Evolutionary conservation across 495 filamentous ascomycete genomes (phyloP).

Genomic region (Schizothecium vesticola): DNA sequence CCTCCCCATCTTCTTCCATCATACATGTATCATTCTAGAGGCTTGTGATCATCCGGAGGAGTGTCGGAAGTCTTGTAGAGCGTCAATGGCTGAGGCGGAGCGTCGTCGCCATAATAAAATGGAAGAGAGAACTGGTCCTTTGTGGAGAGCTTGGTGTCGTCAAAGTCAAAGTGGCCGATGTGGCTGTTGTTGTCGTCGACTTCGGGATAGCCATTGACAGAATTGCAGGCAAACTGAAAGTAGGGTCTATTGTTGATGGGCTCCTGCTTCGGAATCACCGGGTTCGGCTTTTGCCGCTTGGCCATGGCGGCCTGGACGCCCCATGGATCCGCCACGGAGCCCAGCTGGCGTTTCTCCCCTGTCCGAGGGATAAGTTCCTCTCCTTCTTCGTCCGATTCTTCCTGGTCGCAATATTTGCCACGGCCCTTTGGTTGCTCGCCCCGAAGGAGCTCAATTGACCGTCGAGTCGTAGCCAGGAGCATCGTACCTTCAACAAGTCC

Average conservation of each 20-base stretch:
- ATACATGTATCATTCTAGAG: background rate
- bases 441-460: slow-evolving; percentile 8
- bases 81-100: background rate
- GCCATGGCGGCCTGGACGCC: slow-evolving; percentile 12
- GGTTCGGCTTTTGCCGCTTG: slow-evolving; percentile 6
- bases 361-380: background rate
- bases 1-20: background rate
- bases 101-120: no score
- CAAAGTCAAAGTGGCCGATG: slow-evolving; percentile 20
- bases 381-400: background rate
- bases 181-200: slow-evolving; percentile 6
- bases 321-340: background rate
- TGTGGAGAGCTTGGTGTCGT: slow-evolving; percentile 5
- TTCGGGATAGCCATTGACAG: background rate
- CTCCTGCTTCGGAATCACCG: background rate
- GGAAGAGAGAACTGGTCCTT: background rate
- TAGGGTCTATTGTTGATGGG: slow-evolving; percentile 8
- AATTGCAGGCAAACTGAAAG: slow-evolving; percentile 14
- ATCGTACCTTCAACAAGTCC: slow-evolving; percentile 14
- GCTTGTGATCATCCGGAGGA: background rate
- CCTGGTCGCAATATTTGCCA: background rate
- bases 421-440: slow-evolving; percentile 8
- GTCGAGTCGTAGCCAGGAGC: slow-evolving; percentile 8
- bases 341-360: slow-evolving; percentile 8
- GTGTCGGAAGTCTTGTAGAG: slow-evolving; percentile 4